Evolutionary conservation across 2,329 filamentous ascomycete species (phyloP), one percentile per base, ranked within the genome.

Genomic region (Colletotrichum graminicola): DNA sequence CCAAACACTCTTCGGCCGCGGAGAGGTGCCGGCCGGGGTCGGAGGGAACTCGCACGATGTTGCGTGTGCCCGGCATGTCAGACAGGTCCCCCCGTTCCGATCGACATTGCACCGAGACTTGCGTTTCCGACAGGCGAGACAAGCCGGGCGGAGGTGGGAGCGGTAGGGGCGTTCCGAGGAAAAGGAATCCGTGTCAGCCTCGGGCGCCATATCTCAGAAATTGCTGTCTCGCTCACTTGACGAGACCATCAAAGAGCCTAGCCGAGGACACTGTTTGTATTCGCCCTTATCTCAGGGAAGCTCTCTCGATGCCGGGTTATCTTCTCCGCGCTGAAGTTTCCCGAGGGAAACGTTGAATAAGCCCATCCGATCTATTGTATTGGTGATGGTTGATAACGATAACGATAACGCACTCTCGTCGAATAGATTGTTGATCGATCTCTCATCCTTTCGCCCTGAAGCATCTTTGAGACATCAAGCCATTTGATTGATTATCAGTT

Each of bases 51-150:
- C 82, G 69, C 89, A 90, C 26, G 88, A 84, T 16, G 87, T 88
- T 7, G 85, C 84, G 75, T 90, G 87, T 26, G 88, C 85, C 49
- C 85, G 85, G 76, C 89, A 91, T 75, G 90, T 83, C 7, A 90
- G 78, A 75, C 89, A 91, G 10, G 83, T 82, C 62, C 85, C 80
- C 3, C 85, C 83, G 6, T 84, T 82, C 11, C 86, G 79, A 75
- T 90, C 88, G 43, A 89, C 85, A 23, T 88, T 89, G 76, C 89
- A 91, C 74, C 89, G 84, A 4, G 88, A 89, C 77, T 91, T 91
- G 71, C 89, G 85, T 72, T 86, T 86, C 66, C 89, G 84, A 75
- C 89, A 91, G 14, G 88, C 81, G 61, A 88, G 80, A 79, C 89
- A 91, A 4, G 89, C 89, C 56, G 89, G 88, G 45, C 87, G 85